Conservation (phyloP, 495 filamentous ascomycete genomes). For the Recurvomyces mirabilis region DNA sequence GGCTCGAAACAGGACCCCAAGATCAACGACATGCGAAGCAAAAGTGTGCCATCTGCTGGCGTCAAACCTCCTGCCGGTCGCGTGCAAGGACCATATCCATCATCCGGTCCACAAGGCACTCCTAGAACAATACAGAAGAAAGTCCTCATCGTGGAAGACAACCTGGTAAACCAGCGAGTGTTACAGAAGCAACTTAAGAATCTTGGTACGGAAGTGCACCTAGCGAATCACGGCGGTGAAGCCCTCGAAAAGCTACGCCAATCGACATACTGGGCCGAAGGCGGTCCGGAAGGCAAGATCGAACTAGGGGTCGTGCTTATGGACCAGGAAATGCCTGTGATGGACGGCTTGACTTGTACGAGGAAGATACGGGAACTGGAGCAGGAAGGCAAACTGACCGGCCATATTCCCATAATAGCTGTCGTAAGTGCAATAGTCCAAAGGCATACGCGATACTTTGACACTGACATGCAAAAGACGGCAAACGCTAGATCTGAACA, state of each 20-base stretch:
- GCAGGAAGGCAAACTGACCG: slow-evolving; percentile 35
- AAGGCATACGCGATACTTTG: too few species aligned
- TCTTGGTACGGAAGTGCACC: slow-evolving; percentile 50
- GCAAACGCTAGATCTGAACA: slow-evolving; percentile 63
- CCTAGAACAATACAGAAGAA: slow-evolving; percentile 16
- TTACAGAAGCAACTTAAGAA: slow-evolving; percentile 52
- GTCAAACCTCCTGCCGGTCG: neutral
- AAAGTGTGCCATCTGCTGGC: neutral
- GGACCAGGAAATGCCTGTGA: slow-evolving; percentile 80
- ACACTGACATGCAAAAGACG: too few species aligned
- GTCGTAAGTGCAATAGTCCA: too few species aligned
- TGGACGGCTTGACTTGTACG: slow-evolving; percentile 65
- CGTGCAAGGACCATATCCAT: neutral
- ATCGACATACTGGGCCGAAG: slow-evolving; percentile 24
- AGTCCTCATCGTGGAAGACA: slow-evolving; percentile 73
- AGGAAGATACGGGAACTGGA: slow-evolving; percentile 55
- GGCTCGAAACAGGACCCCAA: too few species aligned
- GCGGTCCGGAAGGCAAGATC: slow-evolving; percentile 24
- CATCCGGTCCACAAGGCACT: neutral
- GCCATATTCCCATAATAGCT: slow-evolving; percentile 61
- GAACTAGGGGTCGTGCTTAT: slow-evolving; percentile 58
- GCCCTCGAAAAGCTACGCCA: slow-evolving; percentile 48
- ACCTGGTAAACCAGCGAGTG: slow-evolving; percentile 63
- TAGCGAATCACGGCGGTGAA: slow-evolving; percentile 66
- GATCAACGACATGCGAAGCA: neutral